Conservation (phyloP, 441 rosid species). For the Melastoma candidum region DNA sequence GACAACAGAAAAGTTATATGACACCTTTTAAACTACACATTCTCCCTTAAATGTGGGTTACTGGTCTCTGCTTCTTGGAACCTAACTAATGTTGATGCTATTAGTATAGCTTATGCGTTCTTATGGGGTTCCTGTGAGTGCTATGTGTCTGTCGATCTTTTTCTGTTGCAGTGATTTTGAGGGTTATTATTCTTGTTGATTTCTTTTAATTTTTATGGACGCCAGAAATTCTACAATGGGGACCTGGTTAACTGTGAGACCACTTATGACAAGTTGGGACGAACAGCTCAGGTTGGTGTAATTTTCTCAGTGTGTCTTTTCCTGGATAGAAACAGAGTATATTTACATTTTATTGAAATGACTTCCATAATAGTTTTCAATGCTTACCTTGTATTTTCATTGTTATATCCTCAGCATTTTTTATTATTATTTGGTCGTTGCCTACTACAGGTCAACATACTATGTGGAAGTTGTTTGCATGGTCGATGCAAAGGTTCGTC, state of each 20-base stretch:
- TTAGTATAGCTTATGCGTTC: too few species aligned
- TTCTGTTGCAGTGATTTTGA: not conserved
- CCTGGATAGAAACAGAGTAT: slow-evolving; percentile 5
- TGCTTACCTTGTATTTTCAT: not conserved
- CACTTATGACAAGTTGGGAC: slow-evolving; percentile 82
- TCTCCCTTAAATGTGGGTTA: too few species aligned
- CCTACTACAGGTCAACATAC: slow-evolving; percentile 61
- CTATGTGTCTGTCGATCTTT: not conserved
- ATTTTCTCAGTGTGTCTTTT: slow-evolving; percentile 12
- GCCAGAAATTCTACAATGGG: slow-evolving; percentile 66
- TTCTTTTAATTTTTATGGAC: slow-evolving; percentile 14
- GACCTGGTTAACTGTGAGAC: slow-evolving; percentile 68
- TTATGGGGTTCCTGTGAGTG: too few species aligned
- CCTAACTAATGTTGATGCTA: too few species aligned
- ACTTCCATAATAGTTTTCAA: slow-evolving; percentile 1
- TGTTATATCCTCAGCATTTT: not conserved
- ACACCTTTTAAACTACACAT: too few species aligned
- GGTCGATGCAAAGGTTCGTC: slow-evolving; percentile 71
- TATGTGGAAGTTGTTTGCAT: slow-evolving; percentile 74
- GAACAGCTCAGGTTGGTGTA: slow-evolving; percentile 69
- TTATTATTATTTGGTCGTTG: slow-evolving; percentile 1
- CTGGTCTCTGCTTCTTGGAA: too few species aligned
- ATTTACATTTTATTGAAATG: not conserved
- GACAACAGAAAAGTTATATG: not conserved
- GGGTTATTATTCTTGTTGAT: slow-evolving; percentile 1